phyloP scores from a whole-genome alignment of 2,329 filamentous ascomycete genomes.

The Dryadomyces quercus-mongolicae region DNA sequence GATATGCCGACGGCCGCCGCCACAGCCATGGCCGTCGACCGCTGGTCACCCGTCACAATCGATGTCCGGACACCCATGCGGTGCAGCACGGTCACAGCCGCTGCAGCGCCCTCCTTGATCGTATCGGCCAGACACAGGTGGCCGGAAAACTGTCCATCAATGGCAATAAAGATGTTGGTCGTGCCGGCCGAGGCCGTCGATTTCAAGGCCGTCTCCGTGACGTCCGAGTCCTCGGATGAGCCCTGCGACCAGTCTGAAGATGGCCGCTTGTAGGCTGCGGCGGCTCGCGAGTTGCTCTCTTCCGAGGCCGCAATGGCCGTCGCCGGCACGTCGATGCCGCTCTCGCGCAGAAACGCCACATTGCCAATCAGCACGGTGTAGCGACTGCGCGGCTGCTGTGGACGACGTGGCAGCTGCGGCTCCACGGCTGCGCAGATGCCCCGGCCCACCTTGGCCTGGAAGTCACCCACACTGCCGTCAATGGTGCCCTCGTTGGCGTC shows the following conservation, averaged over 20 bases:
- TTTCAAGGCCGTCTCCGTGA: neutral
- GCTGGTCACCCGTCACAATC: slow-evolving; percentile 89
- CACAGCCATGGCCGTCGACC: slow-evolving; percentile 71
- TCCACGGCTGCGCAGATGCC: slow-evolving; percentile 77
- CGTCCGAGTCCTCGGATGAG: neutral
- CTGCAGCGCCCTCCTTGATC: slow-evolving; percentile 76
- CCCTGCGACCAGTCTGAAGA: neutral
- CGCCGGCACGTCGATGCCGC: slow-evolving; percentile 53
- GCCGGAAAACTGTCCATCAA: slow-evolving; percentile 71
- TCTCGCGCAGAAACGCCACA: slow-evolving; percentile 60
- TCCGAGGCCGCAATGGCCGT: slow-evolving; percentile 53
- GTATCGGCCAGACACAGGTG: slow-evolving; percentile 78
- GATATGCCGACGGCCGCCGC: slow-evolving; percentile 74
- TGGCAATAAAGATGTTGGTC: slow-evolving; percentile 84
- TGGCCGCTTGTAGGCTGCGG: slow-evolving; percentile 13
- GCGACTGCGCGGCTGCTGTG: slow-evolving; percentile 53
- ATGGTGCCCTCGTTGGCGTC: slow-evolving; percentile 55
- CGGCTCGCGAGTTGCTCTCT: slow-evolving; percentile 36
- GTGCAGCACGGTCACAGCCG: slow-evolving; percentile 69
- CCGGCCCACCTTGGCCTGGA: slow-evolving; percentile 70
- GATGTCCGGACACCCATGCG: slow-evolving; percentile 77
- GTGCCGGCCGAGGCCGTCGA: slow-evolving; percentile 46
- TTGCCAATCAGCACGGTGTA: slow-evolving; percentile 82
- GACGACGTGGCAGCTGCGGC: slow-evolving; percentile 53
- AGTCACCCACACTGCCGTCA: slow-evolving; percentile 76